These are phyloP conservation scores for Candida argentea DNA, from an alignment of 805 yeast genomes.

Conservation along the genomic window DNA sequence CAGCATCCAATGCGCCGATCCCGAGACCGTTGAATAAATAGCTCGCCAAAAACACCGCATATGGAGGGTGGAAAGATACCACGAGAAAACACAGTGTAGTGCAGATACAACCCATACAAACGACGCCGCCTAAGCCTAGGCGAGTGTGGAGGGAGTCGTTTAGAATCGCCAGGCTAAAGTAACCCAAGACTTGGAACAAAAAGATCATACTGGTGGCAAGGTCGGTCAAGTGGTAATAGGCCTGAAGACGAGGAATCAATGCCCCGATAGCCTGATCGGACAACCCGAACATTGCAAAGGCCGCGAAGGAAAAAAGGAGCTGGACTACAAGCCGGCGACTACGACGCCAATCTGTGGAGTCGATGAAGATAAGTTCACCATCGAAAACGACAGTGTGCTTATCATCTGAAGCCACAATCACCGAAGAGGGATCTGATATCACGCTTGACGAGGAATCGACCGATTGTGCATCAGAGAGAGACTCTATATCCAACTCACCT, in stretches of 20 bases:
- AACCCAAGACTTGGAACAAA: slow-evolving; percentile 44
- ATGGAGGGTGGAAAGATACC: slow-evolving; percentile 33
- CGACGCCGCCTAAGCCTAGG: slow-evolving; percentile 41
- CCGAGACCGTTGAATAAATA: slow-evolving; percentile 43
- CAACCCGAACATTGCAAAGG: slow-evolving; percentile 42
- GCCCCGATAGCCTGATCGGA: slow-evolving; percentile 57
- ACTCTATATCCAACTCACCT: too few species aligned
- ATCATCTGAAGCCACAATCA: too few species aligned
- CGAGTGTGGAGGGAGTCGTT: slow-evolving; percentile 32
- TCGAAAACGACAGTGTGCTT: slow-evolving; percentile 6
- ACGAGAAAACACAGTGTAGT: slow-evolving; percentile 30
- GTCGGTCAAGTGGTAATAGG: slow-evolving; percentile 38
- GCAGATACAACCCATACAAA: slow-evolving; percentile 21
- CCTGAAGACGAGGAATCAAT: slow-evolving; percentile 41
- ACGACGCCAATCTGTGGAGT: slow-evolving; percentile 28
- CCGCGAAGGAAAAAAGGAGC: slow-evolving; percentile 25
- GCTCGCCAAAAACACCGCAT: slow-evolving; percentile 25
- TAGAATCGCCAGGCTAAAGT: slow-evolving; percentile 40
- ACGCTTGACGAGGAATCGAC: too few species aligned
- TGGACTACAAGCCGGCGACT: slow-evolving; percentile 34
- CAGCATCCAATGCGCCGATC: slow-evolving; percentile 46
- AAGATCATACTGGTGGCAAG: slow-evolving; percentile 40
- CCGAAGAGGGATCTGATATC: too few species aligned
- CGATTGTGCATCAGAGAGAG: too few species aligned
- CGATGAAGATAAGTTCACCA: slow-evolving; percentile 20